Evolutionary conservation across 257 asterid genomes (phyloP).

Genomic region (Rubia yunnanensis): DNA sequence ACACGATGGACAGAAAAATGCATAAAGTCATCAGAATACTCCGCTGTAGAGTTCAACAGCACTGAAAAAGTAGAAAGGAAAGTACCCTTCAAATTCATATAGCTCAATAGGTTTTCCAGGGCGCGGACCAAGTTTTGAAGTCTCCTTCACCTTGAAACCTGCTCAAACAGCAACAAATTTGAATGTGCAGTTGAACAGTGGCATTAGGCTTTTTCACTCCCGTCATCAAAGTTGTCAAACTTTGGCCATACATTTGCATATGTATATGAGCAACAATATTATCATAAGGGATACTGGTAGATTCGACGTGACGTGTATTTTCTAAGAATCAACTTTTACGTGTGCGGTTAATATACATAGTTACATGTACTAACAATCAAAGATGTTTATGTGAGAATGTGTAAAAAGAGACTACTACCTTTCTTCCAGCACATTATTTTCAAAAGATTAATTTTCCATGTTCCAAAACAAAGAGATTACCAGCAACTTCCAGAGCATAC

Average conservation of each 20-base stretch:
- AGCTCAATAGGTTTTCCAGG: constrained; percentile 90
- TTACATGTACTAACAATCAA: too few relatives aligned
- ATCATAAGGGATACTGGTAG: too few relatives aligned
- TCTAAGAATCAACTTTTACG: too few relatives aligned
- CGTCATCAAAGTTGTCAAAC: background rate
- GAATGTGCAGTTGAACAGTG: background rate
- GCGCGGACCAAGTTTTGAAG: constrained; percentile 80
- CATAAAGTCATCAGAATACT: constrained; percentile 23
- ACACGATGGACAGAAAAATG: constrained; percentile 29
- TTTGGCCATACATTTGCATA: background rate
- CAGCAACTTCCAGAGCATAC: constrained; percentile 80
- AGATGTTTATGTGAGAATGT: too few relatives aligned
- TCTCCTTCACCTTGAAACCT: constrained; percentile 86
- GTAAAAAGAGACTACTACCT: background rate
- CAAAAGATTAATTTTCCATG: too few relatives aligned
- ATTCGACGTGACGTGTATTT: too few relatives aligned
- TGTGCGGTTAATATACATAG: too few relatives aligned
- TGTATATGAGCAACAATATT: too few relatives aligned
- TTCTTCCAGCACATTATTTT: background rate
- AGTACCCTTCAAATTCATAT: constrained; percentile 77
- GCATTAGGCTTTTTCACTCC: background rate
- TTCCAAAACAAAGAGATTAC: constrained; percentile 22
- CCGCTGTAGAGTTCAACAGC: constrained; percentile 6
- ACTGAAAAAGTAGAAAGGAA: background rate
- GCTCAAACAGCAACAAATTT: constrained; percentile 1